Percentiles rank a stretch among this genome's conserved stretches.
Conservation (phyloP, 75 land plant species). For the Azolla pinnata region DNA sequence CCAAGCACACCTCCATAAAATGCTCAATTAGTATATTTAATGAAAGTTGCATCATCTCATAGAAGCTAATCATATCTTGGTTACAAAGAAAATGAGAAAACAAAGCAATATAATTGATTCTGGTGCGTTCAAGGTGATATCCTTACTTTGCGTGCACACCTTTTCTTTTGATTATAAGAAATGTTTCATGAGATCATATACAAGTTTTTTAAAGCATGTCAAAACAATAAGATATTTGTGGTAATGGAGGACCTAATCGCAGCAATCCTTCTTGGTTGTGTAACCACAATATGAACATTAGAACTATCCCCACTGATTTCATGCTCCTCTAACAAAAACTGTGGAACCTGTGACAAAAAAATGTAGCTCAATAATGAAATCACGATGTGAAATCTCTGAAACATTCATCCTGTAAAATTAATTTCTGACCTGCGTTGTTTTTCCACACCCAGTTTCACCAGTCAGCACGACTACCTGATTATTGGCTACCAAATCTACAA, state of each 20-base stretch:
- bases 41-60: background rate
- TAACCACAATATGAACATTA: constrained; percentile 26
- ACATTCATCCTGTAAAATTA: too few relatives aligned
- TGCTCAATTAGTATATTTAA: background rate
- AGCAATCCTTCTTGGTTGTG: constrained; percentile 33
- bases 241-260: constrained; percentile 18
- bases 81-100: too few relatives aligned
- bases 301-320: constrained; percentile 20
- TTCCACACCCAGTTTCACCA: constrained; percentile 36
- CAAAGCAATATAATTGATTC: too few relatives aligned
- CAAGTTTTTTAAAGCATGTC: too few relatives aligned
- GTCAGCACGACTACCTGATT: constrained; percentile 22
- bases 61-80: too few relatives aligned
- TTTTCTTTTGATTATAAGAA: too few relatives aligned
- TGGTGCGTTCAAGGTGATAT: too few relatives aligned
- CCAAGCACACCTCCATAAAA: background rate
- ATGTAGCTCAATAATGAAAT: background rate
- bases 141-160: too few relatives aligned
- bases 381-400: too few relatives aligned
- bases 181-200: too few relatives aligned
- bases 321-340: constrained; percentile 26
- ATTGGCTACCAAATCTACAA: constrained; percentile 18
- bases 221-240: constrained; percentile 3
- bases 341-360: constrained; percentile 21
- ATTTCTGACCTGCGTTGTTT: constrained; percentile 30